Percentiles rank a stretch among this genome's conserved stretches.
These are phyloP conservation scores for Trichomonas tenax DNA, from an alignment of 208 protist genomes.

Conservation along the genomic window DNA sequence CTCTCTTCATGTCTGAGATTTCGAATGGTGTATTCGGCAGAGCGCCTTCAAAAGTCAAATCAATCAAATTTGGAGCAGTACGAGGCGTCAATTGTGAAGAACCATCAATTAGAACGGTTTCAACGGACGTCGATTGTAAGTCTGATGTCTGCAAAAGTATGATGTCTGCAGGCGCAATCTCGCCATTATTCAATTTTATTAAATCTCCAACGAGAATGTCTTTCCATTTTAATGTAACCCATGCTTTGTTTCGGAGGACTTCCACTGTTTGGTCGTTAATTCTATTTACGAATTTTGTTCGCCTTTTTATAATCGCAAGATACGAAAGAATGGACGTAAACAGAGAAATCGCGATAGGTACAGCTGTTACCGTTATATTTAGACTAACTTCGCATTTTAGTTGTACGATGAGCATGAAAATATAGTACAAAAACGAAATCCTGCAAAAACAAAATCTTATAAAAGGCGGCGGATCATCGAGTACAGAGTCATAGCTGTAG, in stretches of 20 bases:
- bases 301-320: neutral
- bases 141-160: neutral
- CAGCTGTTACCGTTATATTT: neutral
- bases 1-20: neutral
- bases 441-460: neutral
- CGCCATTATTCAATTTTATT: constrained; percentile 14
- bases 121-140: neutral
- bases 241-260: neutral
- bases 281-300: neutral
- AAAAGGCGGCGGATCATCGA: neutral
- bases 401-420: neutral
- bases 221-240: neutral
- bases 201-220: neutral
- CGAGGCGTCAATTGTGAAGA: neutral
- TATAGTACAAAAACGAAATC: neutral
- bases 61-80: neutral
- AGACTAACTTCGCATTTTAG: neutral
- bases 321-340: neutral
- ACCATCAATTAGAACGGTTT: neutral
- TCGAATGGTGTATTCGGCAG: neutral
- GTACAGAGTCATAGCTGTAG: neutral
- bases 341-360: neutral
- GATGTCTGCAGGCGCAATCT: neutral
- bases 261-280: neutral
- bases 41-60: neutral